phyloP scores from a whole-genome alignment of 1,139 yeast genomes.

The Scheffersomyces cryptocercus region DNA sequence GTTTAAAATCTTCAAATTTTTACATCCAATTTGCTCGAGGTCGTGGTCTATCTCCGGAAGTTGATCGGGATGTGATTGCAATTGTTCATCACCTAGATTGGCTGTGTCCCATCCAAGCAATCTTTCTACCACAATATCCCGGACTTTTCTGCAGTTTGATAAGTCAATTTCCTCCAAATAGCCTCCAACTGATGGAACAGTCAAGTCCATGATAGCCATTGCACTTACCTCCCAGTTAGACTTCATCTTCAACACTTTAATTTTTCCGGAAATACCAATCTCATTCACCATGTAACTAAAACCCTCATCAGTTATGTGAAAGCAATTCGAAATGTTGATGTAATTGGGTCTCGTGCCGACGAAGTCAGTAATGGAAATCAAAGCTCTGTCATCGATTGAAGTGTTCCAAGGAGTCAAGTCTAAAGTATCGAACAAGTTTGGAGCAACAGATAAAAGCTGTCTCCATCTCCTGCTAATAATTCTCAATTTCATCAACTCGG shows the following conservation, averaged over 20 bases:
- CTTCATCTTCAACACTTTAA: constrained; percentile 57
- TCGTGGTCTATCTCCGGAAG: constrained; percentile 14
- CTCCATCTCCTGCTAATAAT: constrained; percentile 66
- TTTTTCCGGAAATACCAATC: constrained; percentile 64
- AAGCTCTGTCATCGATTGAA: constrained; percentile 55
- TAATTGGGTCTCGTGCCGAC: constrained; percentile 66
- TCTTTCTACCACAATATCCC: constrained; percentile 69
- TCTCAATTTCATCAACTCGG: constrained; percentile 58
- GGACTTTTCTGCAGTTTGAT: constrained; percentile 71
- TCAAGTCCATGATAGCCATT: constrained; percentile 77
- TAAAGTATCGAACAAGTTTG: constrained; percentile 48
- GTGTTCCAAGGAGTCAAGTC: constrained; percentile 66
- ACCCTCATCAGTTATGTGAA: constrained; percentile 75
- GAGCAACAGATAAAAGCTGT: constrained; percentile 59
- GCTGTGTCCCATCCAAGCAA: constrained; percentile 54
- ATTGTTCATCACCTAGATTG: constrained; percentile 9
- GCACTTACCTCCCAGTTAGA: constrained; percentile 80
- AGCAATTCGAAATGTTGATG: constrained; percentile 70
- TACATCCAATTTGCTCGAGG: constrained; percentile 51
- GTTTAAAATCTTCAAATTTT: constrained; percentile 51
- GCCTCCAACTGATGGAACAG: constrained; percentile 64
- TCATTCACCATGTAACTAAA: constrained; percentile 70
- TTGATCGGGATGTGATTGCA: constrained; percentile 1
- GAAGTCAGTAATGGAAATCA: constrained; percentile 62
- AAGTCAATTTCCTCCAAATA: constrained; percentile 61